A percentile compares a stretch with the other conserved stretches of the same genome.
Conservation (phyloP, 2,329 filamentous ascomycete species). For the Paecilomyces variotii region DNA sequence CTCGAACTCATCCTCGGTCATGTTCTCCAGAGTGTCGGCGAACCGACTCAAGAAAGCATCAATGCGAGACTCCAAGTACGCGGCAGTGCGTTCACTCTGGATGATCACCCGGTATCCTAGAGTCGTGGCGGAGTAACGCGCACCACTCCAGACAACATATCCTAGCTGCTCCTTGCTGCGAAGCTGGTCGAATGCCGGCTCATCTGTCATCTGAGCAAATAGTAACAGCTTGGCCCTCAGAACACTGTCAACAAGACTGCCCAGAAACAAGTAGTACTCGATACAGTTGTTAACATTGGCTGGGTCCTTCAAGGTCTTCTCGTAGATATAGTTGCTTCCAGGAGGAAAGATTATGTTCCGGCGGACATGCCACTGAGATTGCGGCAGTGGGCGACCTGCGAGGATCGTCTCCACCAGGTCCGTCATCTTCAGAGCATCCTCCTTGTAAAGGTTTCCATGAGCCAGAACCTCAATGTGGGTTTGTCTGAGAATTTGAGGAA, state of each 20-base stretch:
- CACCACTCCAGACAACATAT: conserved; percentile 87
- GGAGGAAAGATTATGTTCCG: conserved; percentile 70
- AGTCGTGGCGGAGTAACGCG: conserved; percentile 63
- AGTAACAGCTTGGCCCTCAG: conserved; percentile 71
- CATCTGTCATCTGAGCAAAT: conserved; percentile 81
- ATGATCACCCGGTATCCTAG: conserved; percentile 84
- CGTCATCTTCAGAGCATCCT: conserved; percentile 79
- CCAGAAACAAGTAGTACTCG: conserved; percentile 67
- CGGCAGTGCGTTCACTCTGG: conserved; percentile 78
- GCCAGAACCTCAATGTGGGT: conserved; percentile 80
- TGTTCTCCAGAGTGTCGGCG: conserved; percentile 57
- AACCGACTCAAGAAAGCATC: conserved; percentile 72
- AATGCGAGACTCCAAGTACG: conserved; percentile 80
- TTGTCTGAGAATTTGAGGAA: conserved; percentile 71
- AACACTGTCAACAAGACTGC: conserved; percentile 58
- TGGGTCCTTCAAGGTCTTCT: conserved; percentile 71
- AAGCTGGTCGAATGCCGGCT: conserved; percentile 89
- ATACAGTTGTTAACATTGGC: conserved; percentile 85
- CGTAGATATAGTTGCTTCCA: conserved; percentile 77
- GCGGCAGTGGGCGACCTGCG: conserved; percentile 64
- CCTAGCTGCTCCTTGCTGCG: conserved; percentile 96
- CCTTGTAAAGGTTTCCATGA: conserved; percentile 90
- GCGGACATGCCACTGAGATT: conserved; percentile 69
- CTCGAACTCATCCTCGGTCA: conserved; percentile 80
- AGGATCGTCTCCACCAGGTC: conserved; percentile 73